phyloP scores from a whole-genome alignment of 2,329 filamentous ascomycete genomes.

The Leptographium radiaticola region DNA sequence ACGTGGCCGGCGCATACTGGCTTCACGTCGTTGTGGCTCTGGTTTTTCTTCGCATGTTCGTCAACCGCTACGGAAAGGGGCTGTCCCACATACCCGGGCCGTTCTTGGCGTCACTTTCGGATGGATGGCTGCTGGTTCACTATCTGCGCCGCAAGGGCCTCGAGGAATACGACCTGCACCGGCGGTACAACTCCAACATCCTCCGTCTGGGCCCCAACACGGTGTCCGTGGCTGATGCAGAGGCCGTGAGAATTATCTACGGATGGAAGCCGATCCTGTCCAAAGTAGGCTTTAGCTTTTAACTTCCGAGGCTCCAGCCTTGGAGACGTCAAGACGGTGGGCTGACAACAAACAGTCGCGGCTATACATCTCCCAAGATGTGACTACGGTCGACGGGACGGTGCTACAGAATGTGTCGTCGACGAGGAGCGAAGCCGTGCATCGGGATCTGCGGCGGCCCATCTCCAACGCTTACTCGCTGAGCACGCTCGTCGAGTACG shows the following conservation, averaged over 20 bases:
- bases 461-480: conserved; percentile 12
- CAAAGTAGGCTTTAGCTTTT: not conserved
- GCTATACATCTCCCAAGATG: not conserved
- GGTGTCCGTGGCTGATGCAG: not conserved
- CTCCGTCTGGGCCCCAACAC: not conserved
- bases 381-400: not conserved
- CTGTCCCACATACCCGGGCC: not conserved
- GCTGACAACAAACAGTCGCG: not conserved
- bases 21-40: not conserved
- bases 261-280: not conserved
- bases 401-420: not conserved
- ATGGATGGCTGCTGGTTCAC: not conserved
- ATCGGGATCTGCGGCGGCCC: conserved; percentile 4
- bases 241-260: conserved; percentile 5
- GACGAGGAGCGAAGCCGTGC: not conserved
- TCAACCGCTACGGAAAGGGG: not conserved
- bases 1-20: not conserved
- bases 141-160: not conserved
- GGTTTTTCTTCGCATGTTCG: not conserved
- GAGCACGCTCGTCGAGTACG: conserved; percentile 12
- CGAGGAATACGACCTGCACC: not conserved
- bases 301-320: not conserved
- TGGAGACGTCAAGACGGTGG: not conserved
- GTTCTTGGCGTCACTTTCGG: not conserved
- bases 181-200: not conserved